These are phyloP conservation scores for Fomes fomentarius DNA, from an alignment of 1,284 basidiomycete species.

Conservation along the genomic window DNA sequence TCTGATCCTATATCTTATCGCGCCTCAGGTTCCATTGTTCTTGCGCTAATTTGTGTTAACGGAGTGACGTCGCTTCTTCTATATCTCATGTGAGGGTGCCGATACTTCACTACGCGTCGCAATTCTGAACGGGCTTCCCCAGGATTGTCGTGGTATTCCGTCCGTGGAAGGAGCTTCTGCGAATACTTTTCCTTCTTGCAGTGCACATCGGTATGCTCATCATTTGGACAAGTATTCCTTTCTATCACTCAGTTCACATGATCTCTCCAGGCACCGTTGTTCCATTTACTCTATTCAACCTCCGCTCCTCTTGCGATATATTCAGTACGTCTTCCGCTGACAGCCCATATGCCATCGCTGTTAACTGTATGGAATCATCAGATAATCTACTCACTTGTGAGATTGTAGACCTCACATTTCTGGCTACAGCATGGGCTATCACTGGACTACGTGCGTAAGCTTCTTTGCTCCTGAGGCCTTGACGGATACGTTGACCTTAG, in stretches of 20 bases:
- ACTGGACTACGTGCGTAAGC: slow-evolving; percentile 39
- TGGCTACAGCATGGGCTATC: slow-evolving; percentile 43
- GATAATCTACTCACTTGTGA: slow-evolving; percentile 39
- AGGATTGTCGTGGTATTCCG: slow-evolving; percentile 52
- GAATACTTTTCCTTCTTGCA: slow-evolving; percentile 40
- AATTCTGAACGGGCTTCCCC: neutral
- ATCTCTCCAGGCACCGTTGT: slow-evolving; percentile 28
- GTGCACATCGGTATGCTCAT: slow-evolving; percentile 40
- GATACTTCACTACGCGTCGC: neutral
- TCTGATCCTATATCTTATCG: neutral
- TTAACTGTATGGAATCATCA: slow-evolving; percentile 16
- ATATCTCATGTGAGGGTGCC: slow-evolving; percentile 48
- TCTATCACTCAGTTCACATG: neutral
- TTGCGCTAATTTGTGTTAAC: slow-evolving; percentile 40
- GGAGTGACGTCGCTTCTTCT: slow-evolving; percentile 44
- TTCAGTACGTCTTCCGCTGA: neutral
- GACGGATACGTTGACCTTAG: too few relatives aligned
- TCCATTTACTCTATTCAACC: slow-evolving; percentile 38
- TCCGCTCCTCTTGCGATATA: slow-evolving; percentile 3
- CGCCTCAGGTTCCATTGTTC: slow-evolving; percentile 41
- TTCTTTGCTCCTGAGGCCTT: too few relatives aligned
- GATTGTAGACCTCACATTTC: slow-evolving; percentile 35
- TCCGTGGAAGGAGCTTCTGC: slow-evolving; percentile 46
- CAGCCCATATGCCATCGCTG: neutral
- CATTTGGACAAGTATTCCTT: slow-evolving; percentile 3